phyloP scores from a whole-genome alignment of 768 basidiomycete genomes.

The Gyrodon lividus region DNA sequence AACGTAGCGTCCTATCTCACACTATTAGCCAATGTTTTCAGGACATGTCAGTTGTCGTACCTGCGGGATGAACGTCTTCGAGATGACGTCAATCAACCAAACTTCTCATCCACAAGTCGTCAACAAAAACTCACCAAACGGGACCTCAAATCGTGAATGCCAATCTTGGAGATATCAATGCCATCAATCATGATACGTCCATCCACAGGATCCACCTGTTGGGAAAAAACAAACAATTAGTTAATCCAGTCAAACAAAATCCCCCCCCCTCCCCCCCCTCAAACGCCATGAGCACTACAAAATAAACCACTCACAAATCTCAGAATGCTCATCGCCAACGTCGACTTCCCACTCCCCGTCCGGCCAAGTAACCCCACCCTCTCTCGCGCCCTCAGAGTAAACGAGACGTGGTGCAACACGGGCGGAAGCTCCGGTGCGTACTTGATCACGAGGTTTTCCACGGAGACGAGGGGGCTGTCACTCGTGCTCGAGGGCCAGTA shows the following conservation, averaged over 20 bases:
- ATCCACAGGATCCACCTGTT: constrained; percentile 66
- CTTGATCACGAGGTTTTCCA: constrained; percentile 76
- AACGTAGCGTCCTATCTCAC: constrained; percentile 58
- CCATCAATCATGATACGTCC: constrained; percentile 85
- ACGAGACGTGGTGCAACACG: constrained; percentile 75
- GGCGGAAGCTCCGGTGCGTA: constrained; percentile 84
- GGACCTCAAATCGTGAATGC: constrained; percentile 79
- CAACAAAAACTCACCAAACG: constrained; percentile 49
- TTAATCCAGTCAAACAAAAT: background rate
- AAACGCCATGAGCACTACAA: background rate
- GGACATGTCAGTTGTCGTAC: constrained; percentile 6
- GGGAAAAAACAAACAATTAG: background rate
- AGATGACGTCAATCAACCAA: background rate
- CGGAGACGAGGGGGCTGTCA: constrained; percentile 55
- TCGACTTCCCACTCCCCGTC: constrained; percentile 81
- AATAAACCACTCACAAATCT: constrained; percentile 58
- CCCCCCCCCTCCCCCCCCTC: too few species aligned
- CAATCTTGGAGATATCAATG: constrained; percentile 83
- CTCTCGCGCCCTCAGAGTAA: constrained; percentile 67
- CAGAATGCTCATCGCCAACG: constrained; percentile 82
- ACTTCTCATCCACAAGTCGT: constrained; percentile 2
- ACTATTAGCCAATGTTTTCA: background rate
- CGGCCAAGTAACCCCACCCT: constrained; percentile 79
- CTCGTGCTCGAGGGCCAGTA: constrained; percentile 86
- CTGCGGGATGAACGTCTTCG: constrained; percentile 75